phyloP scores from a whole-genome alignment of 2,329 filamentous ascomycete genomes.

The Aspergillus terreus region DNA sequence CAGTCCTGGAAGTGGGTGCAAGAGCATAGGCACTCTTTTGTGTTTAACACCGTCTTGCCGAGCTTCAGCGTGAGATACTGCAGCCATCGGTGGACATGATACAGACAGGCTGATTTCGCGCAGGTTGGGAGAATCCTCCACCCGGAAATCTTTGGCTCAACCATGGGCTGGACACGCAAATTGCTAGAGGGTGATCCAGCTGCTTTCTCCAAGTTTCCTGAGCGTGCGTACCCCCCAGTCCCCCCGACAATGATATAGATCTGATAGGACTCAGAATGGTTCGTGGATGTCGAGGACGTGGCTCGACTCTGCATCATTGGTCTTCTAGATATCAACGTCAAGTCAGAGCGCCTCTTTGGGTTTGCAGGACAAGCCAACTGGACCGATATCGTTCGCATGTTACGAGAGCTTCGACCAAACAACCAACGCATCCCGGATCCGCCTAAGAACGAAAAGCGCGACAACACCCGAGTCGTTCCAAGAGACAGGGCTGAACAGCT shows the following conservation, averaged over 20 bases:
- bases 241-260: neutral
- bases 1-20: slow-evolving; percentile 46
- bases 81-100: too few species aligned
- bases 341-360: slow-evolving; percentile 52
- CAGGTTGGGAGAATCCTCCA: slow-evolving; percentile 1
- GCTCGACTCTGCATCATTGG: slow-evolving; percentile 53
- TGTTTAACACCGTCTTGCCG: slow-evolving; percentile 38
- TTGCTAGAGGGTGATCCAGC: slow-evolving; percentile 8
- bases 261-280: slow-evolving; percentile 34
- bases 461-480: too few species aligned
- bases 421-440: neutral
- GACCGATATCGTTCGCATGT: slow-evolving; percentile 27
- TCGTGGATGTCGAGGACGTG: slow-evolving; percentile 46
- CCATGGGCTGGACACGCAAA: neutral
- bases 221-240: slow-evolving; percentile 9
- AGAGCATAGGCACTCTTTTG: slow-evolving; percentile 43
- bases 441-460: too few species aligned
- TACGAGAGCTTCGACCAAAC: neutral
- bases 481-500: too few species aligned
- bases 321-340: slow-evolving; percentile 43
- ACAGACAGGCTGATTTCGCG: neutral
- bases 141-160: neutral
- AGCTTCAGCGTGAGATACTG: slow-evolving; percentile 26
- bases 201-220: slow-evolving; percentile 1
- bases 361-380: slow-evolving; percentile 48